Base-by-base conservation (phyloP, 495 filamentous ascomycete genomes). In the Evernia prunastri region DNA sequence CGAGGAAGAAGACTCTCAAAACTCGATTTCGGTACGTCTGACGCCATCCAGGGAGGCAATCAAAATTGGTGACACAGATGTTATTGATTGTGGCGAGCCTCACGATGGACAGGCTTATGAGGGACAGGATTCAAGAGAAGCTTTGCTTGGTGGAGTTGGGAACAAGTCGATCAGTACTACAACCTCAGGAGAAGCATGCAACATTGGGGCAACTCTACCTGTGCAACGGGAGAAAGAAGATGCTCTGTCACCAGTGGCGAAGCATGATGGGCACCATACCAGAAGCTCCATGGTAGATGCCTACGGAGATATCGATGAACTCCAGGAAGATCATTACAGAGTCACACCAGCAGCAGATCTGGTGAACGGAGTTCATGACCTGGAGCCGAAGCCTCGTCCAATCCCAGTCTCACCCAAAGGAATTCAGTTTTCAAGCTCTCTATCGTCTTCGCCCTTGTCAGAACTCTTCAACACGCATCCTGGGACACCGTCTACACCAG, bases 1-100 rank as follows among this genome's bases (percentile, higher is more conserved):
- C 66, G 80, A 80, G 40, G 82, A 84, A 58, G 84, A 86, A 11
- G 63, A 65, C 36, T 67, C 61, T 56, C 64, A 68, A 27, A 37
- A n/a, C 27, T 36, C 63, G 29, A 35, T 49, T 13, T 39, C 25
- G 25, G 17, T 10, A 51, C 68, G 27, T 58, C 54, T 35, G 66
- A 61, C 40, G 33, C 17, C 35, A 7, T 68, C 67, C 40, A 40
- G 1, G 31, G 27, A 53, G 13, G 42, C 33, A 36, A 18, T 39
- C 62, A 35, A 42, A n/a, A 23, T 40, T 25, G 40, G 42, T 59
- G 56, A 59, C 23, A 53, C 23, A 20, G 40, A 11, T 25, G 36
- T 33, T 33, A 33, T 56, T 3, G 29, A 23, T 7, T 8, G 1
- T 31, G 29, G 29, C 27, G 27, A 20, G 4, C 29, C 15, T 7